Percentiles rank a stretch among this genome's conserved stretches.
phyloP scores from a whole-genome alignment of 1,284 basidiomycete species.

The Trametes versicolor region DNA sequence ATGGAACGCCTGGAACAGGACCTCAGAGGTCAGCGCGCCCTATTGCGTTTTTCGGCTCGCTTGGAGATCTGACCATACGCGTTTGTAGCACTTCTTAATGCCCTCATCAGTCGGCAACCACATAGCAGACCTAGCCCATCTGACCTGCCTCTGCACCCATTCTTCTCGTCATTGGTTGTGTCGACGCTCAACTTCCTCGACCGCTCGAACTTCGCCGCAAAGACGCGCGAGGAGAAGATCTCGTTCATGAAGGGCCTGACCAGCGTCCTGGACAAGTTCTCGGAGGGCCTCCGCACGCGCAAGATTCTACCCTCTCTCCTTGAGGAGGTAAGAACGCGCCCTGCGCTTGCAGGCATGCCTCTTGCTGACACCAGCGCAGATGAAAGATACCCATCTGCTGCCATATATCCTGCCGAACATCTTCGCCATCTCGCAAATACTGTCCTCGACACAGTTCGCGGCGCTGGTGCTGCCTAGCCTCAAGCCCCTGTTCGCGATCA shows the following conservation, averaged over 20 bases:
- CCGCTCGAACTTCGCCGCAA: slow-evolving; percentile 93
- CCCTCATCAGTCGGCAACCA: slow-evolving; percentile 84
- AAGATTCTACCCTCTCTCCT: slow-evolving; percentile 96
- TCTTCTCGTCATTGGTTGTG: slow-evolving; percentile 97
- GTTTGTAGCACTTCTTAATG: slow-evolving; percentile 73
- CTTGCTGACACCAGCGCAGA: slow-evolving; percentile 54
- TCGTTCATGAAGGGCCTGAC: slow-evolving; percentile 94
- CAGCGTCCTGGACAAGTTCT: slow-evolving; percentile 86
- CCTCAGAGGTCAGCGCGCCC: slow-evolving; percentile 62
- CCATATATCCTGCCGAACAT: slow-evolving; percentile 99
- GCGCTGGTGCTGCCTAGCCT: slow-evolving; percentile 86
- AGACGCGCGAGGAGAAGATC: slow-evolving; percentile 94
- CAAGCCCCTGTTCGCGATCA: slow-evolving; percentile 90
- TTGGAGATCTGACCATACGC: no score
- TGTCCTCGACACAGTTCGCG: slow-evolving; percentile 87
- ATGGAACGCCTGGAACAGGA: slow-evolving; percentile 73
- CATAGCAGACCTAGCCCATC: slow-evolving; percentile 79
- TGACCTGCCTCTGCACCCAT: slow-evolving; percentile 83
- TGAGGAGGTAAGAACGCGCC: slow-evolving; percentile 75
- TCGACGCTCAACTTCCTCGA: slow-evolving; percentile 98
- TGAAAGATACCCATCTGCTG: slow-evolving; percentile 92
- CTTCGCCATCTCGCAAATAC: slow-evolving; percentile 87
- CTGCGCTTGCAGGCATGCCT: no score
- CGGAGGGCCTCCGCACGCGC: slow-evolving; percentile 85
- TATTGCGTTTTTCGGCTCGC: background rate